These are phyloP conservation scores for Secale cereale DNA, from an alignment of 176 grass and related monocot genomes.

Conservation along the genomic window DNA sequence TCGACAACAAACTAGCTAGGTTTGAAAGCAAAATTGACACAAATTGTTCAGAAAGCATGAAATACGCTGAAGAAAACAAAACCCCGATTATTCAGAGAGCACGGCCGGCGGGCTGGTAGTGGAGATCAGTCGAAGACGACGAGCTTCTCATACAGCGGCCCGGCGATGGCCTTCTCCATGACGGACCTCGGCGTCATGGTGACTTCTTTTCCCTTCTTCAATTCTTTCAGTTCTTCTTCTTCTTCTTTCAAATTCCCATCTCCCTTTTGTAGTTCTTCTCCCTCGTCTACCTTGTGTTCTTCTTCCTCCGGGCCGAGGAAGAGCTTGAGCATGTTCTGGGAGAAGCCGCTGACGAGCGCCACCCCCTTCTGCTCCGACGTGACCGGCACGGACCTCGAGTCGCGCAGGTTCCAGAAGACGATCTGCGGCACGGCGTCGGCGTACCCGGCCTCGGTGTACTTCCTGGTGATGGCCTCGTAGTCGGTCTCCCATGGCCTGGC, in stretches of 20 bases:
- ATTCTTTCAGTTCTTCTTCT: background rate
- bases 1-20: background rate
- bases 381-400: constrained; percentile 54
- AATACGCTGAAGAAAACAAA: no score
- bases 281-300: background rate
- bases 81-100: no score
- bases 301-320: constrained; percentile 27
- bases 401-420: constrained; percentile 83
- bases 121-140: constrained; percentile 50
- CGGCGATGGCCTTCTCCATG: constrained; percentile 68
- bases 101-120: no score
- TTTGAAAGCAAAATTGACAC: background rate
- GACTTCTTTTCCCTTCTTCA: background rate
- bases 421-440: constrained; percentile 58
- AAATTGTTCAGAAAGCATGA: background rate
- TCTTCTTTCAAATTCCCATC: no score
- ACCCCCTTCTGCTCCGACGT: constrained; percentile 51
- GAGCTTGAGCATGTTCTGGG: constrained; percentile 73
- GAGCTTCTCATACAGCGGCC: constrained; percentile 53
- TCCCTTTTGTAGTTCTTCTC: background rate
- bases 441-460: constrained; percentile 56
- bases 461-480: constrained; percentile 62
- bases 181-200: constrained; percentile 19
- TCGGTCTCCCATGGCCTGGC: constrained; percentile 67
- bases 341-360: constrained; percentile 78